phyloP scores from a whole-genome alignment of 2,329 filamentous ascomycete genomes.

The Pseudodiploospora longispora region DNA sequence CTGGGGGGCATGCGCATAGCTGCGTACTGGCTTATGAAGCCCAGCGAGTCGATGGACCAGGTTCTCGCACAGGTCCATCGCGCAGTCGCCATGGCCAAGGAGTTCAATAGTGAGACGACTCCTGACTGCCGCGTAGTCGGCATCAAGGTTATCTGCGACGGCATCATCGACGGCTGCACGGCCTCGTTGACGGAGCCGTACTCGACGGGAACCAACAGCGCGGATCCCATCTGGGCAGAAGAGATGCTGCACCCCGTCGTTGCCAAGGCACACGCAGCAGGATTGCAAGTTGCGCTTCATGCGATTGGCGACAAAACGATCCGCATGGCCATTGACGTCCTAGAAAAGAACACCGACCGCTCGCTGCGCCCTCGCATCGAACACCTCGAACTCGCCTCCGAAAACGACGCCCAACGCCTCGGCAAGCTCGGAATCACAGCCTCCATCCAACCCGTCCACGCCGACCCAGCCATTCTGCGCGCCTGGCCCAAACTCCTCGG shows the following conservation, averaged over 20 bases:
- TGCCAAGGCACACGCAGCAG: conserved; percentile 40
- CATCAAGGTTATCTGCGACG: conserved; percentile 58
- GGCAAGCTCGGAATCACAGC: conserved; percentile 53
- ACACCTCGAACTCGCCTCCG: conserved; percentile 52
- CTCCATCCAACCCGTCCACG: conserved; percentile 50
- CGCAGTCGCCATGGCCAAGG: conserved; percentile 34
- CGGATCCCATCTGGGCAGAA: conserved; percentile 47
- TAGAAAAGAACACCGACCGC: conserved; percentile 35
- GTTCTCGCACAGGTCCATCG: conserved; percentile 40
- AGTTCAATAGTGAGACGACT: conserved; percentile 25
- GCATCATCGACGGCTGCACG: conserved; percentile 58
- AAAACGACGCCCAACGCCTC: conserved; percentile 46
- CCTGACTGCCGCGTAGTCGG: conserved; percentile 44
- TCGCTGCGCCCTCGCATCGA: conserved; percentile 53
- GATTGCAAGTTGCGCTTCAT: conserved; percentile 55
- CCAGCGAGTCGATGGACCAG: conserved; percentile 30
- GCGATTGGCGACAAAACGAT: conserved; percentile 57
- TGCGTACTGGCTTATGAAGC: conserved; percentile 50
- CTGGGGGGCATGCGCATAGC: conserved; percentile 35
- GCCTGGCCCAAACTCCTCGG: conserved; percentile 55
- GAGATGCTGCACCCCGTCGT: conserved; percentile 46
- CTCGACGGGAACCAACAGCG: conserved; percentile 32
- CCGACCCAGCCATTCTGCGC: conserved; percentile 51
- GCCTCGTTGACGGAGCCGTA: conserved; percentile 54
- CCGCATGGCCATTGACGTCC: conserved; percentile 46